Evolutionary conservation across 2,329 filamentous ascomycete genomes (phyloP).

Genomic region (Xylaria sp.): DNA sequence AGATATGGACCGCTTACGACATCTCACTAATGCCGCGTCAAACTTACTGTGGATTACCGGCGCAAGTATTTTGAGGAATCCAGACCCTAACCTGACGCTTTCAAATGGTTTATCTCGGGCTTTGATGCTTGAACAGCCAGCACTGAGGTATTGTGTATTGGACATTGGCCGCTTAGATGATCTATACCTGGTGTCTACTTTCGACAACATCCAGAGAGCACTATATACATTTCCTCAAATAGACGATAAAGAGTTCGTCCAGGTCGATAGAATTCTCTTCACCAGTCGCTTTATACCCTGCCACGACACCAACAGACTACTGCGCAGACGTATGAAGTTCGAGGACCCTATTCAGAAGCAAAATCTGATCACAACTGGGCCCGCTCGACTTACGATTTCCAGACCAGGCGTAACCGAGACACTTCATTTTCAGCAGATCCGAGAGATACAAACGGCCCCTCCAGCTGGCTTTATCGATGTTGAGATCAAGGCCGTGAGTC

Average conservation of each 20-base stretch:
- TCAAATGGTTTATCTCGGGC: conserved; percentile 36
- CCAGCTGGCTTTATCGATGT: conserved; percentile 17
- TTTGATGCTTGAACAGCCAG: conserved; percentile 40
- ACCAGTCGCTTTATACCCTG: too few species aligned
- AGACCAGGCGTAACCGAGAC: conserved; percentile 31
- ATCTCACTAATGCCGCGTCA: conserved; percentile 16
- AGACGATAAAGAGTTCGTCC: too few species aligned
- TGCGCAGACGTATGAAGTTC: background rate
- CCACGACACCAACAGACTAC: conserved; percentile 21
- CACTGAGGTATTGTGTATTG: conserved; percentile 23
- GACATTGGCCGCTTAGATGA: conserved; percentile 25
- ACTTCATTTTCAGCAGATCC: conserved; percentile 38
- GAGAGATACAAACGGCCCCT: background rate
- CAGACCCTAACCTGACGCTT: conserved; percentile 34
- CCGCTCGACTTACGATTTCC: conserved; percentile 30
- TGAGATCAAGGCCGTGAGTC: conserved; percentile 30
- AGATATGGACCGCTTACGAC: conserved; percentile 15
- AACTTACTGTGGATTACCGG: conserved; percentile 36
- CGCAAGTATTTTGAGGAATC: conserved; percentile 27
- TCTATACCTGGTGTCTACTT: background rate
- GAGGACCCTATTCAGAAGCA: background rate
- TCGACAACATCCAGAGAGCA: too few species aligned
- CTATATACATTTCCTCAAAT: too few species aligned
- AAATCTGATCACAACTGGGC: conserved; percentile 21
- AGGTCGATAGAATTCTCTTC: too few species aligned